Percentiles rank a stretch among this genome's conserved stretches.
Conservation (phyloP, 2,329 filamentous ascomycete species). For the Paracorniculantispora psalliotae region DNA sequence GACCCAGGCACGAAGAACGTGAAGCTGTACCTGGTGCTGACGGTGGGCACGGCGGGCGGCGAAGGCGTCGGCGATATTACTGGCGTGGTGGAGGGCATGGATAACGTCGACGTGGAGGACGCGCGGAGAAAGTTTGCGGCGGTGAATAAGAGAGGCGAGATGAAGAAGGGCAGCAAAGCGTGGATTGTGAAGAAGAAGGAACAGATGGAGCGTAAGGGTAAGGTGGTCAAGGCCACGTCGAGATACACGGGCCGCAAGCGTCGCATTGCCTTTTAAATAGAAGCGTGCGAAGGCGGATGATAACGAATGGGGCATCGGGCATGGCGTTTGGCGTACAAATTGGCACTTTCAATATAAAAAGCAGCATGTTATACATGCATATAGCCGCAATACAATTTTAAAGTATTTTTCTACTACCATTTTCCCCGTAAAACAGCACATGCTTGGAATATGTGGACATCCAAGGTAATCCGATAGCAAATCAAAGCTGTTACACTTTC, state of each 20-base stretch:
- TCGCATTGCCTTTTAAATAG: conserved; percentile 64
- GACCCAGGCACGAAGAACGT: conserved; percentile 94
- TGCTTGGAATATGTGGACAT: too few species aligned
- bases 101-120: conserved; percentile 78
- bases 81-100: conserved; percentile 82
- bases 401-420: too few species aligned
- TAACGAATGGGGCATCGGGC: conserved; percentile 12
- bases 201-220: conserved; percentile 91
- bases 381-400: too few species aligned
- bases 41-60: conserved; percentile 62
- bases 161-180: conserved; percentile 76
- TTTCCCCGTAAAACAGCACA: too few species aligned
- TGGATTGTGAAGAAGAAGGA: conserved; percentile 87
- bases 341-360: too few species aligned
- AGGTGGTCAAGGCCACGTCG: conserved; percentile 83
- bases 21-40: conserved; percentile 94
- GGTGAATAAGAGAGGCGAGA: conserved; percentile 39
- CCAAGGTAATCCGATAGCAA: too few species aligned
- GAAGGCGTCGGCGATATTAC: conserved; percentile 70
- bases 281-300: neutral
- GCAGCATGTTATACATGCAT: too few species aligned
- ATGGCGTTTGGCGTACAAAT: conserved; percentile 20
- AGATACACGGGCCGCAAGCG: conserved; percentile 94
- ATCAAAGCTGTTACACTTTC: too few species aligned
- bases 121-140: conserved; percentile 47